Evolutionary conservation across 106 monocot genomes (phyloP).

Genomic region (Dactylorhiza incarnata): DNA sequence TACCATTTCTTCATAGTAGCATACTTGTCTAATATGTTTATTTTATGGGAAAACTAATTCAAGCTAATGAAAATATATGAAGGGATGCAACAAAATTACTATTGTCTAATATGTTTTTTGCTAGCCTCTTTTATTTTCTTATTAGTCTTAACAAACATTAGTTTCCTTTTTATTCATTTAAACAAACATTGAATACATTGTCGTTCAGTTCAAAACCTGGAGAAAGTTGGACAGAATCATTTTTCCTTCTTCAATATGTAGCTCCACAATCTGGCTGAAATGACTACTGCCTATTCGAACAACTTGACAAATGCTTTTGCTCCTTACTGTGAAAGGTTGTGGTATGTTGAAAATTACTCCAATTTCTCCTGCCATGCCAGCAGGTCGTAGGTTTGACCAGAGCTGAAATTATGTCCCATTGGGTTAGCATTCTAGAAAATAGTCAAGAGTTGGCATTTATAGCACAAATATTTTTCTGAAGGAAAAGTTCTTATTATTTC

Average conservation of each 20-base stretch:
- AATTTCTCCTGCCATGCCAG: slow-evolving; percentile 52
- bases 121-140: background rate
- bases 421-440: background rate
- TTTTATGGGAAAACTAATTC: background rate
- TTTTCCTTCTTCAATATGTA: slow-evolving; percentile 29
- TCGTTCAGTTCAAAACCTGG: slow-evolving; percentile 27
- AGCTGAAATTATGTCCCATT: slow-evolving; percentile 22
- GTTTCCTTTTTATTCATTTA: background rate
- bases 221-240: slow-evolving; percentile 40
- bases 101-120: background rate
- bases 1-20: background rate
- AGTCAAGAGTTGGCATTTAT: background rate
- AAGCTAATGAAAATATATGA: background rate
- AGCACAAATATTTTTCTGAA: background rate
- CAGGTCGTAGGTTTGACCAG: slow-evolving; percentile 25
- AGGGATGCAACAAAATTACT: background rate
- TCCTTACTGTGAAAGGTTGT: slow-evolving; percentile 66
- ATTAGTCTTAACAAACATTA: background rate
- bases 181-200: background rate
- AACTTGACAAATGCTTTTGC: slow-evolving; percentile 54
- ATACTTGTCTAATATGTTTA: background rate
- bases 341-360: slow-evolving; percentile 69
- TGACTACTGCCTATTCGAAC: slow-evolving; percentile 43
- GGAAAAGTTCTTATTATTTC: background rate
- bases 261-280: slow-evolving; percentile 41